Evolutionary conservation across 2,329 filamentous ascomycete species (phyloP).

Genomic region (Lasiodiplodia hormozganensis): DNA sequence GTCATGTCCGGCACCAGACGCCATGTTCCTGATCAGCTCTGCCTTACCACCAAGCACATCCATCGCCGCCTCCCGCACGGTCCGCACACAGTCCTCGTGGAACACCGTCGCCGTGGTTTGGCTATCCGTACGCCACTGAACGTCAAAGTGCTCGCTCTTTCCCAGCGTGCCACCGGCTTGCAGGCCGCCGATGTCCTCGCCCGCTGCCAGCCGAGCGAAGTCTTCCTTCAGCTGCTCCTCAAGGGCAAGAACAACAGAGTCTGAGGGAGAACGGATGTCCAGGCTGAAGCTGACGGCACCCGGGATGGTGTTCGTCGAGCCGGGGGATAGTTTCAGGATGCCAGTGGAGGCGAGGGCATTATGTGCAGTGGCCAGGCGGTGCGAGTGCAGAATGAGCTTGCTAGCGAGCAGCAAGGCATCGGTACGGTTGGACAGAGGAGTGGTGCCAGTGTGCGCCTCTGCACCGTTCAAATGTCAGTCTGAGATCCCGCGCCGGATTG

Average conservation of each 20-base stretch:
- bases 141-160: slow-evolving; percentile 31
- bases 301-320: slow-evolving; percentile 71
- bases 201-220: slow-evolving; percentile 64
- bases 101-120: slow-evolving; percentile 52
- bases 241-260: slow-evolving; percentile 62
- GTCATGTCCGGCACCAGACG: slow-evolving; percentile 69
- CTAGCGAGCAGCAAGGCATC: slow-evolving; percentile 73
- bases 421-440: slow-evolving; percentile 69
- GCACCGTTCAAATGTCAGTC: too few species aligned
- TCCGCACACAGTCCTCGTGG: slow-evolving; percentile 69
- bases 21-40: slow-evolving; percentile 64
- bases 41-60: slow-evolving; percentile 53
- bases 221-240: slow-evolving; percentile 63
- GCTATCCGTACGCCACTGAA: slow-evolving; percentile 25
- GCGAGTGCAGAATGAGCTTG: slow-evolving; percentile 70
- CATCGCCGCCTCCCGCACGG: slow-evolving; percentile 66
- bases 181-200: slow-evolving; percentile 47
- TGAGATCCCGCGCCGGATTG: background rate
- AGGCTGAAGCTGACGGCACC: slow-evolving; percentile 60
- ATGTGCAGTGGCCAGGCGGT: slow-evolving; percentile 66
- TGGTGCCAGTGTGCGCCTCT: slow-evolving; percentile 78
- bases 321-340: slow-evolving; percentile 70
- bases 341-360: slow-evolving; percentile 72
- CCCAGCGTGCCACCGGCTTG: slow-evolving; percentile 54
- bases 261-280: slow-evolving; percentile 68